Base-by-base conservation (phyloP, 805 yeast species). In the Candida arabinofermentans region DNA sequence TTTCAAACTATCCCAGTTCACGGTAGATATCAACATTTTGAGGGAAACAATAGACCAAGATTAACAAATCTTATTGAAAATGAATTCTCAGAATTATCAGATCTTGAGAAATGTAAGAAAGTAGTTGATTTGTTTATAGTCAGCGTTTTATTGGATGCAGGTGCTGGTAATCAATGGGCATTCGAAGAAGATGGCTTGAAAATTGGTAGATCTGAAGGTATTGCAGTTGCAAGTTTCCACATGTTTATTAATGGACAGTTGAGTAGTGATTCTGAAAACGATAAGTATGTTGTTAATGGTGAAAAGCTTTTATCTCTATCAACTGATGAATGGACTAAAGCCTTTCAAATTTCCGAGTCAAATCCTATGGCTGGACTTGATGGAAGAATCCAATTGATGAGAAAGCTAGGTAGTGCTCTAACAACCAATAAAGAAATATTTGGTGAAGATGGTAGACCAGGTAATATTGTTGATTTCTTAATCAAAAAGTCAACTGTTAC, bases 21-120 rank as follows among this genome's bases (percentile, higher is more conserved):
- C 57, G 86, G 86, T 2, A 66, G 86, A 42, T 79, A 80, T 76
- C 83, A 78, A 50, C 86, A 80, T 56, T 69, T 80, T 53, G 77
- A 79, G 50, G 75, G 71, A 26, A 75, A 75, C 29, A 70, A 66
- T n/a, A 53, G 55, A 26, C 58, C 57, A 14, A 69, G 85, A 31
- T 64, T 79, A 32, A 72, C 69, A 16, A 42, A 49, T 2, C 53
- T 79, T 42, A 67, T 79, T 22, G 38, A 51, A 4, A 52, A 46
- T 2, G 43, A 53, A 23, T 72, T 79, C 71, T 42, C 59, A 27
- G 41, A 33, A 1, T 32, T 50, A 8, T 18, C 50, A 2, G 59
- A 62, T 12, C 46, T 63, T 12, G 83, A 78, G 42, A 69, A 74
- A 22, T 75, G 81, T 27, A 72, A 69, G 49, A 71, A 75, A 34